Base-by-base conservation (phyloP, 2,329 filamentous ascomycete genomes). In the Torrubiella hemipterigena region DNA sequence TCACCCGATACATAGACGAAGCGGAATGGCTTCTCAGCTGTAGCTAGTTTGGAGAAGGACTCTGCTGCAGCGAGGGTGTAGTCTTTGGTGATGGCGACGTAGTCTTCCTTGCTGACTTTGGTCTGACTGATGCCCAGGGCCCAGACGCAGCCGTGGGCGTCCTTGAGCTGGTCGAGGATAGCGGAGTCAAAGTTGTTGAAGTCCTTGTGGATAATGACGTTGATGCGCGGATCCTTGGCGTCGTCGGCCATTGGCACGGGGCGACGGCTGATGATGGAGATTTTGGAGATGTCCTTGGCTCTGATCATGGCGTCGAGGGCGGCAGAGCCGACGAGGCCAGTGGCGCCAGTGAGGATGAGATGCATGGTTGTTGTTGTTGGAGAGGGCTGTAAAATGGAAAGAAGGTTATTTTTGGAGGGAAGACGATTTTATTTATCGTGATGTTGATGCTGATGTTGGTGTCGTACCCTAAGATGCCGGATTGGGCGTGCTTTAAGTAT, bases 1-100 rank as follows among this genome's bases (percentile, higher is more conserved):
- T 61, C 55, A 29, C 76, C 79, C 0, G 80, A 85, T 18, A 86
- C 67, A 46, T 75, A 80, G 39, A 85, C 62, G 50, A 85, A 86
- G 31, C 71, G 72, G 51, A 85, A 77, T 1, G 73, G 68, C 24
- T 61, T 47, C 11, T 54, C 52, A 3, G 47, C 41, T 0, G 45
- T 35, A 3, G 64, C 54, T 10, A 77, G 51, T 0, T 49, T 49
- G 2, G 63, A 49, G 43, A 82, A 77, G 10, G 75, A 71, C 36
- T 63, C 59, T 2, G 76, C 78, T 0, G 77, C 77, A 3, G 64
- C 68, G 2, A 84, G 47, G 2, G 80, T 53, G 47, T 75, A 84
- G 46, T 74, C 67, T 36, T 73, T 64, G 1, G 80, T 85, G 46
- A 86, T 81, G 30, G 67, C 65, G 27, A 73, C 56, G 45, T 85